Evolutionary conservation across 371 early-diverging fungal species (phyloP).

Genomic region (Neoconidiobolus thromboides): DNA sequence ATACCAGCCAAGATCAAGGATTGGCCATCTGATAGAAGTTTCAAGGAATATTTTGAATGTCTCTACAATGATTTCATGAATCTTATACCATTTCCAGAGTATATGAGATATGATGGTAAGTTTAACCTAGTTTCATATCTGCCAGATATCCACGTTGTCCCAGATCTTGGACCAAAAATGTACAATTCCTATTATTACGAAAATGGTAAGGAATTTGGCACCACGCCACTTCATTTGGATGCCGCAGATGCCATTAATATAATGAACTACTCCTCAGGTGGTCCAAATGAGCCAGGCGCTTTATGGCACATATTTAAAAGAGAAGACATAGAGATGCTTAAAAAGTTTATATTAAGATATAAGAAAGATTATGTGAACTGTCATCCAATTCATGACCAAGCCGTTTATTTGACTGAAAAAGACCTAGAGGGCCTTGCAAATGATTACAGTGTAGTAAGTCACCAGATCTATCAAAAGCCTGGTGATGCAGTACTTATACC

Average conservation of each 20-base stretch:
- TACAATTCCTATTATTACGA: slow-evolving; percentile 34
- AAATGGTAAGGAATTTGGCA: slow-evolving; percentile 15
- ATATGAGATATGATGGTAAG: slow-evolving; percentile 27
- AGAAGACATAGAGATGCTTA: slow-evolving; percentile 18
- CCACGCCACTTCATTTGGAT: slow-evolving; percentile 48
- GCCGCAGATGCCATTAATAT: slow-evolving; percentile 58
- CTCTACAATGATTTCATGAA: slow-evolving; percentile 29
- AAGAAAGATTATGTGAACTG: slow-evolving; percentile 12
- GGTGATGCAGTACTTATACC: slow-evolving; percentile 61
- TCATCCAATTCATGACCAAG: slow-evolving; percentile 37
- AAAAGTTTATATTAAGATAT: slow-evolving; percentile 6
- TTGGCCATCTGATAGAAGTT: slow-evolving; percentile 40
- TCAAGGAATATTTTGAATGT: slow-evolving; percentile 22
- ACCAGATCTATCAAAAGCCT: slow-evolving; percentile 31
- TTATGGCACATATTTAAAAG: slow-evolving; percentile 50
- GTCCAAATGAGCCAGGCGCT: slow-evolving; percentile 16
- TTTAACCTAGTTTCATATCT: slow-evolving; percentile 39
- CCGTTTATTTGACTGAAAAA: slow-evolving; percentile 24
- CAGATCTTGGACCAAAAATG: slow-evolving; percentile 58
- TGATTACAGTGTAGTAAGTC: slow-evolving; percentile 19
- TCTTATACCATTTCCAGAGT: slow-evolving; percentile 32
- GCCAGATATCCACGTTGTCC: slow-evolving; percentile 25
- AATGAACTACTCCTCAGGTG: slow-evolving; percentile 18
- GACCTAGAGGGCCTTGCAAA: slow-evolving; percentile 17
- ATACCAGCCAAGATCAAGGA: slow-evolving; percentile 19